Evolutionary conservation across 2,329 filamentous ascomycete genomes (phyloP), one percentile per base, ranked within the genome.

Genomic region (Didymellaceae sp.): DNA sequence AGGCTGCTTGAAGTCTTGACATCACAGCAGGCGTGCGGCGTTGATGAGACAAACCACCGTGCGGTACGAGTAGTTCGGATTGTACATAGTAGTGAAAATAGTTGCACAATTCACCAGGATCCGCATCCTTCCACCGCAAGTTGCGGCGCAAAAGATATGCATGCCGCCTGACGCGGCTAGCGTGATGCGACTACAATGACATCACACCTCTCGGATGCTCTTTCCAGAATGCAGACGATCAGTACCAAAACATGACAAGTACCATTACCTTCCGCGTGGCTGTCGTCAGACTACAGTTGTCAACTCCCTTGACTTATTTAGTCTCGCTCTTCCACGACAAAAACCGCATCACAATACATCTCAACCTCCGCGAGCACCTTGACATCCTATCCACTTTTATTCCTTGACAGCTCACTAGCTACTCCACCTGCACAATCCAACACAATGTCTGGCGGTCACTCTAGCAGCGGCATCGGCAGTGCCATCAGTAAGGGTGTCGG

Each of bases 401-500:
- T 39, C 10, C 26, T 45, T 45, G 35, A 31, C 48, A 45, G 35
- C 35, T 31, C 41, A 51, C 18, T 20, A 45, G 30, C 48, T 21
- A 45, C 48, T 41, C 35, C 35, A 45, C 31, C 28, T 9, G 11
- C 11, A 20, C n/a, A 18, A 11, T 2, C 20, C 31, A n/a, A 43
- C 30, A 58, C 47, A 4, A 72, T 71, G 64, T 54, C 65, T 52
- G 56, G 59, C 11, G 51, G 55, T 31, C 57, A 58, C 52, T 56
- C 59, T 30, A 65, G 65, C 30, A 55, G 54, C 42, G 55, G 58
- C 20, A 45, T 70, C 16, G 68, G 69, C 45, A 62, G 62, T 32
- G 62, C 67, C 13, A 53, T 74, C 26, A 66, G 66, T 41, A 69
- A 73, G 44, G 70, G 69, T 9, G 66, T 69, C 16, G 62, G 67